Base-by-base conservation (phyloP, 257 asterid species). In the Coffea canephora region DNA sequence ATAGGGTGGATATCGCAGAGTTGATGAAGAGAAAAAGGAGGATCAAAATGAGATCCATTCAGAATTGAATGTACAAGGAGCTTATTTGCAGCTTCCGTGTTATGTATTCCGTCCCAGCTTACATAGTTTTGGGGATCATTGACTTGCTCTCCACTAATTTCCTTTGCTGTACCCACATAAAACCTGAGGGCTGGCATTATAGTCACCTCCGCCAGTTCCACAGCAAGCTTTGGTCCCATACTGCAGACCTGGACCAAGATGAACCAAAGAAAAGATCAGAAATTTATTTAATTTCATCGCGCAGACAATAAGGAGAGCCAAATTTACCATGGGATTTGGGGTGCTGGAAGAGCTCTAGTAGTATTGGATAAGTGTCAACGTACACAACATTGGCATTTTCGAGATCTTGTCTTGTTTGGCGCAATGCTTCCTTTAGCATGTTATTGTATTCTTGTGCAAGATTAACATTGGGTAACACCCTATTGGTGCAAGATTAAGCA, bases 41-140 rank as follows among this genome's bases (percentile, higher is more conserved):
- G 93, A 85, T 89, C 89, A 73, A 79, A 90, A 80, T 76, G 77
- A 31, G 94, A 89, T 69, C 91, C 91, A 77, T 82, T 80, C 25
- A 92, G 87, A 36, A 90, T 88, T 55, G 91, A 90, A 84, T 85
- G 36, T 41, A 91, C 89, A 71, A 85, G 86, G 76, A 86, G 76
- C 86, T 87, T 90, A 86, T 94, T 94, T 68, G 98, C 97, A 74
- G 96, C 94, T 82, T 93, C 97, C 3, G 97, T 89, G n/a, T 92
- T 89, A 85, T 93, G 97, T 76, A 88, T 83, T 61, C 97, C 98
- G 80, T 93, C 94, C 93, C 94, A 93, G 70, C 94, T 91, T 1
- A 91, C 97, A 65, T 90, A 90, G 13, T 83, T 85, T 79, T 90
- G 64, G 19, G 97, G 97, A 68, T 91, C 97, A 15, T 43, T 88